A percentile compares a stretch with the other conserved stretches of the same genome.
phyloP scores from a whole-genome alignment of 441 rosid genomes.

The Pelargonium fulgidum region DNA sequence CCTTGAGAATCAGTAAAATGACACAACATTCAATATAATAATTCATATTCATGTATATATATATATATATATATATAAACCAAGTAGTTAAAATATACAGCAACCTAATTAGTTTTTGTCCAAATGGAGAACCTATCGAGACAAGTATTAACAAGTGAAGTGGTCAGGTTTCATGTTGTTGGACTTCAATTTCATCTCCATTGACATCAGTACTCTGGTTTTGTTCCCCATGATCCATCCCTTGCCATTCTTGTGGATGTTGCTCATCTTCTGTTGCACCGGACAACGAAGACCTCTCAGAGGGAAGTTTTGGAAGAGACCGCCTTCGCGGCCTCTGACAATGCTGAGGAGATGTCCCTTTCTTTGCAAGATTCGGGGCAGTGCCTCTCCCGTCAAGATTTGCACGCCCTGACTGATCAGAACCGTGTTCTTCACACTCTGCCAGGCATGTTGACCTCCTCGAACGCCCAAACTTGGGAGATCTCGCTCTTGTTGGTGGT shows the following conservation, averaged over 20 bases:
- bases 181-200: background rate
- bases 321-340: slow-evolving; percentile 11
- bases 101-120: too few species aligned
- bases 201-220: background rate
- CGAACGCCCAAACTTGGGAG: slow-evolving; percentile 17
- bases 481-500: slow-evolving; percentile 17
- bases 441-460: slow-evolving; percentile 8
- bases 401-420: slow-evolving; percentile 7
- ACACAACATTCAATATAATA: too few species aligned
- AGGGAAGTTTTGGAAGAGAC: slow-evolving; percentile 22
- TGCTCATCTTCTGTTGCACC: background rate
- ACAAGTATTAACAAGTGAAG: background rate
- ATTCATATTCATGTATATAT: too few species aligned
- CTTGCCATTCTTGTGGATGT: background rate
- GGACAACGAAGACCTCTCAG: slow-evolving; percentile 10
- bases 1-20: too few species aligned
- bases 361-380: background rate
- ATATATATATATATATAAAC: too few species aligned
- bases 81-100: too few species aligned
- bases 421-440: slow-evolving; percentile 9
- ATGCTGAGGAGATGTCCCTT: slow-evolving; percentile 11
- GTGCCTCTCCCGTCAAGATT: slow-evolving; percentile 10
- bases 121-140: too few species aligned
- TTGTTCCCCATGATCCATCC: background rate
- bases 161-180: background rate